A percentile compares a stretch with the other conserved stretches of the same genome.
Evolutionary conservation across 805 yeast genomes (phyloP).

Genomic region (Teunomyces atbi): DNA sequence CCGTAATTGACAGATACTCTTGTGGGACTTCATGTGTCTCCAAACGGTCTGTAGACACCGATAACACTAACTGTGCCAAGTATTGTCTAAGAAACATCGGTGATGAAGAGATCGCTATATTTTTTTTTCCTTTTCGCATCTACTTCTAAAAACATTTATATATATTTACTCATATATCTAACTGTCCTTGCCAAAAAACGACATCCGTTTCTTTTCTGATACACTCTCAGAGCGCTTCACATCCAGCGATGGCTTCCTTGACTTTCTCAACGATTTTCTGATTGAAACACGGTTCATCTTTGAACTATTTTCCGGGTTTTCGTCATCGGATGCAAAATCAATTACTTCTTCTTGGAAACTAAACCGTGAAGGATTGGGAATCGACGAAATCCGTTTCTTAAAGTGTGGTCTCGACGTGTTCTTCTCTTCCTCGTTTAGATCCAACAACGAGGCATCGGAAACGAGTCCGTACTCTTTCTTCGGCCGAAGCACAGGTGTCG

Average conservation of each 20-base stretch:
- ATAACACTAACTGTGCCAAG: conserved; percentile 18
- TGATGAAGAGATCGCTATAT: neutral
- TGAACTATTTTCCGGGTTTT: conserved; percentile 34
- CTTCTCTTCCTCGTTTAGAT: conserved; percentile 24
- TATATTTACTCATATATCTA: neutral
- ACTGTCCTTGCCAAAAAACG: conserved; percentile 20
- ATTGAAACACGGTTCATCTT: conserved; percentile 41
- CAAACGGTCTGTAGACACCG: conserved; percentile 16
- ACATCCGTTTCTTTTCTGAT: conserved; percentile 20
- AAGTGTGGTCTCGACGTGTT: conserved; percentile 19
- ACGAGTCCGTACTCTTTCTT: conserved; percentile 9
- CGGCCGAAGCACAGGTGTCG: conserved; percentile 17
- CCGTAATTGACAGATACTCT: conserved; percentile 9
- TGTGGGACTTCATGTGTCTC: conserved; percentile 8
- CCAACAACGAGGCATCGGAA: conserved; percentile 22
- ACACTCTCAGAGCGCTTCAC: conserved; percentile 18
- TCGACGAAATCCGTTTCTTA: conserved; percentile 31
- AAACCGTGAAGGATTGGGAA: conserved; percentile 27
- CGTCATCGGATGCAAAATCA: conserved; percentile 48
- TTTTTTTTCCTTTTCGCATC: conserved; percentile 2
- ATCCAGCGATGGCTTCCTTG: conserved; percentile 20
- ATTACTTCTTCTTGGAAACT: conserved; percentile 43
- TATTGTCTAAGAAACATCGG: conserved; percentile 12
- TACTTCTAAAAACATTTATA: neutral
- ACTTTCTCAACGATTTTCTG: conserved; percentile 34